phyloP scores from a whole-genome alignment of 768 basidiomycete species.

The Favolaschia claudopus region DNA sequence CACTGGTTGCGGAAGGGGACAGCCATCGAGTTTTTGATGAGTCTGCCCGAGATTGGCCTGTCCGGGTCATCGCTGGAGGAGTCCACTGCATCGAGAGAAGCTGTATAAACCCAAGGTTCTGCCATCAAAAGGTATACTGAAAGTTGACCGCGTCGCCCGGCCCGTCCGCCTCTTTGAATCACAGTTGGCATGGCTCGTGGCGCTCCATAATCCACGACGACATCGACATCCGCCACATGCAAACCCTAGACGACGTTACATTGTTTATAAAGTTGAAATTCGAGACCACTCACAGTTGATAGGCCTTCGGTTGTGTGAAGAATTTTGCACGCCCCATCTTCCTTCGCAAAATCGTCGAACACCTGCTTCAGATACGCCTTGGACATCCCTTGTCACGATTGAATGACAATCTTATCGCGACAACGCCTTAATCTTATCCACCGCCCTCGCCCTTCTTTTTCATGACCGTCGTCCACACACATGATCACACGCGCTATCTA shows the following conservation, averaged over 20 bases:
- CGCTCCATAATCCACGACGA: background rate
- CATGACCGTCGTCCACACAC: no score
- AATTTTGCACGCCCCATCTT: conserved; percentile 26
- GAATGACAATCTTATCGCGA: no score
- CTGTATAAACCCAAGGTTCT: background rate
- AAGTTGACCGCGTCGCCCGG: background rate
- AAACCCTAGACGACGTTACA: background rate
- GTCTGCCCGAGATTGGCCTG: background rate
- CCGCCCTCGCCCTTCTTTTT: no score
- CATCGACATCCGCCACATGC: background rate
- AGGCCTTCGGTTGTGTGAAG: conserved; percentile 32
- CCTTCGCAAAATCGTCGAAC: conserved; percentile 22
- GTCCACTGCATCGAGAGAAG: background rate
- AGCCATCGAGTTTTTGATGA: no score
- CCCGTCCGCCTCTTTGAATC: background rate
- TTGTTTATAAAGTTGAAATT: background rate
- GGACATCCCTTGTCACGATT: conserved; percentile 38
- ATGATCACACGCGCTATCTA: no score
- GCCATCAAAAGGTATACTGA: background rate
- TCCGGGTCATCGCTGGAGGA: background rate
- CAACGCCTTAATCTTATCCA: no score
- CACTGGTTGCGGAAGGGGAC: no score
- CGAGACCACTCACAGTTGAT: conserved; percentile 29
- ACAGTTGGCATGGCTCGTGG: background rate
- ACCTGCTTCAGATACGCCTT: conserved; percentile 27